Percentiles rank a stretch among this genome's conserved stretches.
phyloP scores from a whole-genome alignment of 805 yeast genomes.

The Lachancea dasiensis region DNA sequence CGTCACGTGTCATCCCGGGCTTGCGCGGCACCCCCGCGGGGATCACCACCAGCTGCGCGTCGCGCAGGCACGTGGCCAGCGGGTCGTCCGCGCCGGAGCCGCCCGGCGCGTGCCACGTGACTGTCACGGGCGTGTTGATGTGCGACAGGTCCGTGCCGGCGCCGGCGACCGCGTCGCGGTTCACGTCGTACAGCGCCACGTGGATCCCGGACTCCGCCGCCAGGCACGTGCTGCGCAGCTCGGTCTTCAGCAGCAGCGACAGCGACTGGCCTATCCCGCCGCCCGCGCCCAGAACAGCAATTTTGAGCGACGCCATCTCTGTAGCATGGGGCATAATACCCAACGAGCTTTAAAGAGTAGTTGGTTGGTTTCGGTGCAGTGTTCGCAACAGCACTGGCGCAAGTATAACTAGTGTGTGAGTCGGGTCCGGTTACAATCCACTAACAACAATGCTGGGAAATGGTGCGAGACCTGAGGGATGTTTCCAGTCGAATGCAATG shows the following conservation, averaged over 20 bases:
- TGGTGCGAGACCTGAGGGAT: too few species aligned
- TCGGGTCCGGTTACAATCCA: too few species aligned
- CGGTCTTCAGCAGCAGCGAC: slow-evolving; percentile 68
- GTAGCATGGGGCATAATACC: slow-evolving; percentile 24
- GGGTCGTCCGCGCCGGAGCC: slow-evolving; percentile 26
- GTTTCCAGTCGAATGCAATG: too few species aligned
- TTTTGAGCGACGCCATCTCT: slow-evolving; percentile 40
- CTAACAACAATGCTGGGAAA: too few species aligned
- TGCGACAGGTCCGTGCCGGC: slow-evolving; percentile 86
- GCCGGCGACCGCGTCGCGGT: slow-evolving; percentile 56
- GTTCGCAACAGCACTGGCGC: too few species aligned
- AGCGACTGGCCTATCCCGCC: slow-evolving; percentile 95
- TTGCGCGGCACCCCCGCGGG: slow-evolving; percentile 93
- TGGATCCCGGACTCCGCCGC: slow-evolving; percentile 12
- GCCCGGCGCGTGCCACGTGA: slow-evolving; percentile 55
- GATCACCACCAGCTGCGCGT: slow-evolving; percentile 30
- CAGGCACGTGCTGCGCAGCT: slow-evolving; percentile 39
- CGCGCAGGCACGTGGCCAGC: slow-evolving; percentile 11
- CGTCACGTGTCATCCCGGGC: slow-evolving; percentile 94
- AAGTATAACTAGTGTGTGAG: too few species aligned
- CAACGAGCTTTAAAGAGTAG: too few species aligned
- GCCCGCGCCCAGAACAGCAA: slow-evolving; percentile 84
- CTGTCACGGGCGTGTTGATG: slow-evolving; percentile 61
- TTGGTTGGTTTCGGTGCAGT: too few species aligned
- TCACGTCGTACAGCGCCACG: slow-evolving; percentile 78